Evolutionary conservation across 768 basidiomycete species (phyloP).

Genomic region (Mycena capillaripes): DNA sequence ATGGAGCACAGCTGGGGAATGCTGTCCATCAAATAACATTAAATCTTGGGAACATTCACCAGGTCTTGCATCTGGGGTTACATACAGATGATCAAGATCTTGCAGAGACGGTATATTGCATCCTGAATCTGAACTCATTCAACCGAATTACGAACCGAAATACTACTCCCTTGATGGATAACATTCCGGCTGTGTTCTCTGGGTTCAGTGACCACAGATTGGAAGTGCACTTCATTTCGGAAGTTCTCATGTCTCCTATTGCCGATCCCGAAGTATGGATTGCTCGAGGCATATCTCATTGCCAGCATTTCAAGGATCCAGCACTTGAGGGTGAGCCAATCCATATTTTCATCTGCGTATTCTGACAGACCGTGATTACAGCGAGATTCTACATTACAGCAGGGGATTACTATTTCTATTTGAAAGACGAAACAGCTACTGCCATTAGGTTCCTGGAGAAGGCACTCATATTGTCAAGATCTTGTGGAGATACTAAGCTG

Average conservation of each 20-base stretch:
- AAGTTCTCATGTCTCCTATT: background rate
- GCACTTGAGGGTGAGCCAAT: background rate
- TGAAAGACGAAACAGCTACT: background rate
- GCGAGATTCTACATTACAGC: background rate
- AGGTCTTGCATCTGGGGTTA: background rate
- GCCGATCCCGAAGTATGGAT: background rate
- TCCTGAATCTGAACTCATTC: background rate
- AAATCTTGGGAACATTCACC: background rate
- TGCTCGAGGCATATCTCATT: background rate
- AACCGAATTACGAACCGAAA: background rate
- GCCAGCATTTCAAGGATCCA: background rate
- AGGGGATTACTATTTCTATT: background rate
- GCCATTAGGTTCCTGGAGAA: background rate
- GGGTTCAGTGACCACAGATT: background rate
- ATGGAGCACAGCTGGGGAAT: background rate
- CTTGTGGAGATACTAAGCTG: background rate
- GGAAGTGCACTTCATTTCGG: background rate
- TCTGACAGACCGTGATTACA: background rate
- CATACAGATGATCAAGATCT: background rate
- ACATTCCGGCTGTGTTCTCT: background rate
- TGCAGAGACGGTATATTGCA: background rate
- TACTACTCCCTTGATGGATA: background rate
- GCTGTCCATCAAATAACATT: background rate
- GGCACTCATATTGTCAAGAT: background rate
- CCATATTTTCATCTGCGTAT: background rate